Evolutionary conservation across 2,329 filamentous ascomycete genomes (phyloP).

Genomic region (Alternaria ethzedia): DNA sequence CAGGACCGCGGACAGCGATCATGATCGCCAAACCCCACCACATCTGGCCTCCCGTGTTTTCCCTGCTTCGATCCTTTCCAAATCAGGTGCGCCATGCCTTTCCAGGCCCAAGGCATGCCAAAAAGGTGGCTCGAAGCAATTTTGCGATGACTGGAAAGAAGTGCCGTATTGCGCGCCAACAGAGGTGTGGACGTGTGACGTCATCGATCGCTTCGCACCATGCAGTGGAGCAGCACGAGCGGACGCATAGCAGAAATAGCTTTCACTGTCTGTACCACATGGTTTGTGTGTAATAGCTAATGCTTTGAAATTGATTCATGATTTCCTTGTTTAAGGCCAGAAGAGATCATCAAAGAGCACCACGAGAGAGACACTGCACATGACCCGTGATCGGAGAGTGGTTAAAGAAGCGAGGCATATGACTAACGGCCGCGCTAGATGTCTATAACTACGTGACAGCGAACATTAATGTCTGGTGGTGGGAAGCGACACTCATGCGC

Average conservation of each 20-base stretch:
- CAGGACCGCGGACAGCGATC: constrained; percentile 1
- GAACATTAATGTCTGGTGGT: not conserved
- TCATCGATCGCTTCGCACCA: not conserved
- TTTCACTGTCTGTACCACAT: not conserved
- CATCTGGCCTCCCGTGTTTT: constrained; percentile 2
- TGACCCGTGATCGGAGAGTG: not conserved
- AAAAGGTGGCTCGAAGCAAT: not conserved
- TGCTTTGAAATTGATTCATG: not conserved
- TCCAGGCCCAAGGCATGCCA: not conserved
- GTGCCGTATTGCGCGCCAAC: not conserved
- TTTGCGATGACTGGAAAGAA: not conserved
- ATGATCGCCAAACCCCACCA: constrained; percentile 11
- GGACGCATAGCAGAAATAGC: not conserved
- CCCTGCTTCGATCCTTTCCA: constrained; percentile 15
- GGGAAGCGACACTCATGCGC: not conserved
- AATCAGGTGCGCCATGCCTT: not conserved
- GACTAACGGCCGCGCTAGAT: not conserved
- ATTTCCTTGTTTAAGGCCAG: not conserved
- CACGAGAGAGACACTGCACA: not conserved
- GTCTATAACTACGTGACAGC: not conserved
- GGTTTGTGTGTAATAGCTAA: not conserved
- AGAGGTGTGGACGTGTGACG: not conserved
- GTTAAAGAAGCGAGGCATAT: not conserved
- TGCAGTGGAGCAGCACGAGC: not conserved
- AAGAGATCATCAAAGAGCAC: not conserved